Percentiles rank a stretch among this genome's conserved stretches.
phyloP scores from a whole-genome alignment of 129 eudicot species.

The Sambucus nigra region DNA sequence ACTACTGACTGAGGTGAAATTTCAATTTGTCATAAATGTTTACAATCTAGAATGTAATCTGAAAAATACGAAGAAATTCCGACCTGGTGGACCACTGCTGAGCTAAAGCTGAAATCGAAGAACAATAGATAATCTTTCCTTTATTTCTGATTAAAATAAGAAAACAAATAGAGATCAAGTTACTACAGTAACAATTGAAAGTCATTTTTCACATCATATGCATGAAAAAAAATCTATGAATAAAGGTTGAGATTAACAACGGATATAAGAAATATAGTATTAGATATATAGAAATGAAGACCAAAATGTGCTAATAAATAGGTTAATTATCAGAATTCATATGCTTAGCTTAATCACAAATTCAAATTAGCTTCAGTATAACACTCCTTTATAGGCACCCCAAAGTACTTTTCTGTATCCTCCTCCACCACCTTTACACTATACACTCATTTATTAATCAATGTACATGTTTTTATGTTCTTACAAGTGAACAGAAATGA shows the following conservation, averaged over 20 bases:
- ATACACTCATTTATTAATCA: too few species aligned
- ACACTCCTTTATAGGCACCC: too few species aligned
- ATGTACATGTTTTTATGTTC: too few species aligned
- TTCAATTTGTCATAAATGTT: background rate
- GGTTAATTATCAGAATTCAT: background rate
- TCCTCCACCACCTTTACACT: background rate
- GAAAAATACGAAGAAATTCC: background rate
- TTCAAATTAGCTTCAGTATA: too few species aligned
- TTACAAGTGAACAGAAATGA: too few species aligned
- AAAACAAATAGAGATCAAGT: slow-evolving; percentile 1
- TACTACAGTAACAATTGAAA: background rate
- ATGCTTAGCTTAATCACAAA: background rate
- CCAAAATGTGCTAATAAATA: background rate
- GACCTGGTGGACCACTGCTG: slow-evolving; percentile 98
- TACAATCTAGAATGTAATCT: background rate
- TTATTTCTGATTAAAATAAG: slow-evolving; percentile 48
- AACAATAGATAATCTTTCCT: slow-evolving; percentile 68
- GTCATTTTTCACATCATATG: background rate
- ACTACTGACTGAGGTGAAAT: background rate
- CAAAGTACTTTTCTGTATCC: background rate
- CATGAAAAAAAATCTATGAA: too few species aligned
- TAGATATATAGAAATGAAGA: background rate
- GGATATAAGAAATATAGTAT: background rate
- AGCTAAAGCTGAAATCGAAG: slow-evolving; percentile 71
- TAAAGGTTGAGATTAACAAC: background rate